Evolutionary conservation across 2,329 filamentous ascomycete species (phyloP).

Genomic region (Fusarium falciforme): DNA sequence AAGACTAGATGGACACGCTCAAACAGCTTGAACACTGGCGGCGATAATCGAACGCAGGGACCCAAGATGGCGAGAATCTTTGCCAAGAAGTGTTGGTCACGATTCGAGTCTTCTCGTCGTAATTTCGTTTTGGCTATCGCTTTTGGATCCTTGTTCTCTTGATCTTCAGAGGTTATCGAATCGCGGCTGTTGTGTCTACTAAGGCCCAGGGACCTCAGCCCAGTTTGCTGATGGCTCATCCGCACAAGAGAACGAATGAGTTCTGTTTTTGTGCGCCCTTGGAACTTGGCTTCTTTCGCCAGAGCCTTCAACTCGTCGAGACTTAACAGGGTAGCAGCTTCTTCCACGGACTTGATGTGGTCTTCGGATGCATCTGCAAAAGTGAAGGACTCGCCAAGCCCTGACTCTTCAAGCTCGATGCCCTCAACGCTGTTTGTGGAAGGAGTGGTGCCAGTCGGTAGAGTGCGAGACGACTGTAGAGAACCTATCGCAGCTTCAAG

Average conservation of each 20-base stretch:
- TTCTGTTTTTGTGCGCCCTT: constrained; percentile 89
- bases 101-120: constrained; percentile 61
- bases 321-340: constrained; percentile 83
- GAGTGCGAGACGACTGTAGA: constrained; percentile 67
- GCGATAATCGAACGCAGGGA: constrained; percentile 84
- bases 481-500: constrained; percentile 72
- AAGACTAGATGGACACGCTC: constrained; percentile 96
- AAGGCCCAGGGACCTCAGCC: constrained; percentile 76
- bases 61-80: constrained; percentile 85
- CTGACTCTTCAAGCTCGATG: constrained; percentile 54
- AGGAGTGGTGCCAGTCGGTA: constrained; percentile 59
- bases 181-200: constrained; percentile 72
- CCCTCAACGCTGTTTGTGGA: constrained; percentile 37
- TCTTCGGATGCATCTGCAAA: constrained; percentile 86
- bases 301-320: constrained; percentile 88
- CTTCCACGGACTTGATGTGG: constrained; percentile 80
- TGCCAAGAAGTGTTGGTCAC: constrained; percentile 78
- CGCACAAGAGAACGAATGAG: constrained; percentile 79
- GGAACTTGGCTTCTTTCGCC: constrained; percentile 86
- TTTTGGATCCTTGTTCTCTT: constrained; percentile 47
- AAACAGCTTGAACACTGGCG: constrained; percentile 81
- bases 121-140: constrained; percentile 21
- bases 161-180: constrained; percentile 60
- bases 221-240: constrained; percentile 79
- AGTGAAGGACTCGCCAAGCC: constrained; percentile 69